Evolutionary conservation across 805 yeast genomes (phyloP).

Genomic region (Zygosaccharomyces bisporus): DNA sequence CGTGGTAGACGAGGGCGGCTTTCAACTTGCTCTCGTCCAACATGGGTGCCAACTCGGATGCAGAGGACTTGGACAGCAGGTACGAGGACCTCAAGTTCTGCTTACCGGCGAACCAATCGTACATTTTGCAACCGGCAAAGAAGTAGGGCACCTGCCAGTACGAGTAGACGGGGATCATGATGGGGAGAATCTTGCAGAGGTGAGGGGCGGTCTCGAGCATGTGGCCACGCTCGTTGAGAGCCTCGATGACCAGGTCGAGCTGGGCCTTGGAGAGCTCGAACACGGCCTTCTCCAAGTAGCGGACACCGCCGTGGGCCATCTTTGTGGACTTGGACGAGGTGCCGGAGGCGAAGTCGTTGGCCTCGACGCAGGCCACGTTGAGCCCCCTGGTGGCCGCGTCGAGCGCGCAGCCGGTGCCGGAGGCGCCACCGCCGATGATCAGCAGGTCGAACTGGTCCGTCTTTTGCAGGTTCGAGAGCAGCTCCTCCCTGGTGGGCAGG

Average conservation of each 20-base stretch:
- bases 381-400: conserved; percentile 91
- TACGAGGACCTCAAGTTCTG: conserved; percentile 81
- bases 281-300: conserved; percentile 91
- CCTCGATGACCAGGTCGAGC: conserved; percentile 82
- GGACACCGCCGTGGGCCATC: conserved; percentile 96
- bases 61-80: conserved; percentile 59
- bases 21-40: conserved; percentile 72
- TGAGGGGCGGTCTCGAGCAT: conserved; percentile 91
- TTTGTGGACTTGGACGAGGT: conserved; percentile 93
- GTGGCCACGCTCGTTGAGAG: conserved; percentile 80
- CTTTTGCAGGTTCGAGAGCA: conserved; percentile 46
- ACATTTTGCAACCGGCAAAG: conserved; percentile 85
- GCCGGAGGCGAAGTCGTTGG: conserved; percentile 86
- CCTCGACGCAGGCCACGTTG: conserved; percentile 82
- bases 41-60: conserved; percentile 80
- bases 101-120: conserved; percentile 87
- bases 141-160: conserved; percentile 96
- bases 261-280: conserved; percentile 90
- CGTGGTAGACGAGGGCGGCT: conserved; percentile 91
- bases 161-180: conserved; percentile 91
- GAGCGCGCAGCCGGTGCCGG: conserved; percentile 89
- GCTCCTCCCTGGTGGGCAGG: conserved; percentile 50
- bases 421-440: conserved; percentile 94
- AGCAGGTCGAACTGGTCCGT: conserved; percentile 67
- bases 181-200: conserved; percentile 78